phyloP scores from a whole-genome alignment of 2,329 filamentous ascomycete genomes.

The Nothomitra cinnamomea region DNA sequence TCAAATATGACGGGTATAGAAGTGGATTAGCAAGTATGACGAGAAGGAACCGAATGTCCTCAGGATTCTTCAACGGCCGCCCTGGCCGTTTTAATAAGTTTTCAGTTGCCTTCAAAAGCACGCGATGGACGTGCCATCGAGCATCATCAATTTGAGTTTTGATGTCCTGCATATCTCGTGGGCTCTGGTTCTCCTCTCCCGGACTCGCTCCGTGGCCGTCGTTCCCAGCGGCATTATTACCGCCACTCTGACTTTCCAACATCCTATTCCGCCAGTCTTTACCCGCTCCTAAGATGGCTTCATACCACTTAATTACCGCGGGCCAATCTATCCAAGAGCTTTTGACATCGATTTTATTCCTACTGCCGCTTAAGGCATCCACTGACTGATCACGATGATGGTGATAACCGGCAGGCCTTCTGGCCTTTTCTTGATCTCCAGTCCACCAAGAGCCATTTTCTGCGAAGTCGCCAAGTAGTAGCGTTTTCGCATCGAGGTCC shows the following conservation, averaged over 20 bases:
- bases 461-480: slow-evolving; percentile 57
- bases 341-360: slow-evolving; percentile 30
- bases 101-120: slow-evolving; percentile 63
- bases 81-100: slow-evolving; percentile 65
- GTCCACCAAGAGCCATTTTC: slow-evolving; percentile 79
- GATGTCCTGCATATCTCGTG: slow-evolving; percentile 22
- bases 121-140: slow-evolving; percentile 50
- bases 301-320: slow-evolving; percentile 58
- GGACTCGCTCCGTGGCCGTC: not conserved
- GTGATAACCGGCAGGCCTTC: not conserved
- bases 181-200: not conserved
- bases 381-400: slow-evolving; percentile 21
- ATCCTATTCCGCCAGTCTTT: slow-evolving; percentile 36
- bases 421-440: slow-evolving; percentile 31
- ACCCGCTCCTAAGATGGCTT: slow-evolving; percentile 48
- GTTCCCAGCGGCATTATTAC: not conserved
- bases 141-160: slow-evolving; percentile 40
- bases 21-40: slow-evolving; percentile 67
- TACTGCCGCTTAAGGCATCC: slow-evolving; percentile 16
- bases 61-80: slow-evolving; percentile 46
- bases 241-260: slow-evolving; percentile 32
- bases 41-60: slow-evolving; percentile 60
- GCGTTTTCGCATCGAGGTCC: slow-evolving; percentile 56
- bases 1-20: slow-evolving; percentile 33
- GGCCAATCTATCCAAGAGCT: slow-evolving; percentile 62